Base-by-base conservation (phyloP, 768 basidiomycete genomes). In the Cyclocybe cylindracea region DNA sequence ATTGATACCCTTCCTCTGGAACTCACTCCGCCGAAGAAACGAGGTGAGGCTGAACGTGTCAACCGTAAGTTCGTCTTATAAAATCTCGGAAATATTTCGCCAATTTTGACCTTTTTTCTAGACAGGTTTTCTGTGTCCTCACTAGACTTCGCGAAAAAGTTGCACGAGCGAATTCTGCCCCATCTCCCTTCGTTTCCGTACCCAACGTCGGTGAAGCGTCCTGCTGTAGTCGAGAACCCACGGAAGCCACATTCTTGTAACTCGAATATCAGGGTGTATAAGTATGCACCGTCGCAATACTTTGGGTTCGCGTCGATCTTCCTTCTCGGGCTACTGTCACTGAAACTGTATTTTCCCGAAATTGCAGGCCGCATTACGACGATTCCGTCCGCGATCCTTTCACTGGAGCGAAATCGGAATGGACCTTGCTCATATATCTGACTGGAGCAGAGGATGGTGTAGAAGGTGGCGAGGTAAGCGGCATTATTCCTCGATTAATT, bases 361-460 rank as follows among this genome's bases (percentile, higher is more conserved):
- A 7, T 10, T 32, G 11, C 38, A 79, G 78, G 16, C 79, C 82
- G 10, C 89, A 90, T 64, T 91, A 89, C 59, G 88, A 91, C 56
- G 87, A 88, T 59, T 81, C 83, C 14, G 82, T 87, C 24, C 74
- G 75, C 7, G 86, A 87, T 61, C 50, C 75, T 4, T 61, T 72
- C 46, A 84, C 85, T 6, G 84, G 84, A 4, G 75, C 78, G 1
- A 81, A 78, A 62, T 87, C 85, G 33, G 87, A 89, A 63, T 91
- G 89, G 89, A 91, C 89, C 0, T 66, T 91, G 35, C 66, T 91
- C 19, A 75, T 91, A 19, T 91, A 91, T 61, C 65, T 91, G 33
- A 84, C 85, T 5, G 89, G 89, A 1, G 64, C 63, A 4, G 85
- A 90, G 59, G 87, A 89, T 61, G 87, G 86, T 13, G 82, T 91